Evolutionary conservation across 2,329 filamentous ascomycete species (phyloP).

Genomic region (Penicillium sp.): DNA sequence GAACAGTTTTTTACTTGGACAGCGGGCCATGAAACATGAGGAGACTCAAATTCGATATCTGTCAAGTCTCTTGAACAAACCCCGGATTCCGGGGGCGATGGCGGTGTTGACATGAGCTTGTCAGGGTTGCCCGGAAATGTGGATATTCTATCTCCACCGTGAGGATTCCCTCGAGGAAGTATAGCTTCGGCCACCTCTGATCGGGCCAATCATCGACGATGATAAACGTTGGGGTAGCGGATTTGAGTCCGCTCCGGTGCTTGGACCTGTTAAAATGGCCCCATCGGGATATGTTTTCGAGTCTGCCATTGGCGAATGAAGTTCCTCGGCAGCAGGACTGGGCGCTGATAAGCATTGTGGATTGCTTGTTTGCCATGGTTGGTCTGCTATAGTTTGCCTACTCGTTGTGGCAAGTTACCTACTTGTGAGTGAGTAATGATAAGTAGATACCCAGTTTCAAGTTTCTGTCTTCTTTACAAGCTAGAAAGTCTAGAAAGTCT

Average conservation of each 20-base stretch:
- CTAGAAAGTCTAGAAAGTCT: no score
- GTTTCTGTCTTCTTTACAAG: no score
- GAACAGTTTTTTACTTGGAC: slow-evolving; percentile 32
- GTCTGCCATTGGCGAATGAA: neutral
- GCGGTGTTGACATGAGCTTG: neutral
- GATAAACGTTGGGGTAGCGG: slow-evolving; percentile 16
- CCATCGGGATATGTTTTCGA: neutral
- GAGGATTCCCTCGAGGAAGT: no score
- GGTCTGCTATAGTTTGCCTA: neutral
- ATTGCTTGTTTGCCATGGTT: neutral
- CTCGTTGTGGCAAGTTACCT: neutral
- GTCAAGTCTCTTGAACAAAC: no score
- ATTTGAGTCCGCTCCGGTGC: slow-evolving; percentile 12
- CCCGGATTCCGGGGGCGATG: no score
- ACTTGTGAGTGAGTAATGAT: no score
- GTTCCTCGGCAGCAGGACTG: neutral
- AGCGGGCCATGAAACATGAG: neutral
- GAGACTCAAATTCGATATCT: no score
- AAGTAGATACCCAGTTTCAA: no score
- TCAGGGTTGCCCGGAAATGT: neutral
- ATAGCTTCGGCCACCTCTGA: no score
- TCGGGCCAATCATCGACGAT: neutral
- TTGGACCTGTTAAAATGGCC: slow-evolving; percentile 5
- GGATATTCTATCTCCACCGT: no score
- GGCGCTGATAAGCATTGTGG: neutral